Evolutionary conservation across 345 rosid genomes (phyloP).

Genomic region (Toxicodendron radicans): DNA sequence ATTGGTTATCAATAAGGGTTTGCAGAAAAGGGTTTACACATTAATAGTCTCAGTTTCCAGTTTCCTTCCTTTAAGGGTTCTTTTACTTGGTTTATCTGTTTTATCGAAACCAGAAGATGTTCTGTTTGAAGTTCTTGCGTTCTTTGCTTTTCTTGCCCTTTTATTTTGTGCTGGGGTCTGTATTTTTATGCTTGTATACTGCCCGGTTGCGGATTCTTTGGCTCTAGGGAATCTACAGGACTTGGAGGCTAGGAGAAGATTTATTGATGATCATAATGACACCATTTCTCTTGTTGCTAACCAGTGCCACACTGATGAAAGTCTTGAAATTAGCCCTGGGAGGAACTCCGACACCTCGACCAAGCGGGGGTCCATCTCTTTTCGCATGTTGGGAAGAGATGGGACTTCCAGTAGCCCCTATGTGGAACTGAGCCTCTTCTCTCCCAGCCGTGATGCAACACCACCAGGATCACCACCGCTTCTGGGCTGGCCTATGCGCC

Average conservation of each 20-base stretch:
- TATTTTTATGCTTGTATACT: conserved; percentile 82
- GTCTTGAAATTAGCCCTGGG: conserved; percentile 42
- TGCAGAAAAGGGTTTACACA: conserved; percentile 85
- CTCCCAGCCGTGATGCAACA: conserved; percentile 49
- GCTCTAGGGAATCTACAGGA: conserved; percentile 71
- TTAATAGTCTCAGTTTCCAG: conserved; percentile 77
- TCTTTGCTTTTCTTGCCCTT: conserved; percentile 79
- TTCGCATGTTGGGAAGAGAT: conserved; percentile 46
- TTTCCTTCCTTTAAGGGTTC: conserved; percentile 83
- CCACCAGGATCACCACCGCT: conserved; percentile 56
- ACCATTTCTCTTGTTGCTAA: conserved; percentile 56
- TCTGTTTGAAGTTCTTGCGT: conserved; percentile 74
- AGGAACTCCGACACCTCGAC: conserved; percentile 62
- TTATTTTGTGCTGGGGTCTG: conserved; percentile 71
- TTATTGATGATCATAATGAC: conserved; percentile 49
- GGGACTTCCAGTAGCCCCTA: conserved; percentile 45
- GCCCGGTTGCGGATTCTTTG: conserved; percentile 85
- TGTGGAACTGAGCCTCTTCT: conserved; percentile 71
- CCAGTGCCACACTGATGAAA: conserved; percentile 50
- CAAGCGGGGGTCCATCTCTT: conserved; percentile 66
- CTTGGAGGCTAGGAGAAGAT: conserved; percentile 58
- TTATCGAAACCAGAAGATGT: conserved; percentile 63
- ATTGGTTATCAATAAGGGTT: conserved; percentile 86
- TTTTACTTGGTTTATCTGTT: conserved; percentile 81
- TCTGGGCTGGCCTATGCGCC: conserved; percentile 65